Evolutionary conservation across 2,329 filamentous ascomycete species (phyloP), one percentile per base, ranked within the genome.

Genomic region (Dryadomyces quercivorus): DNA sequence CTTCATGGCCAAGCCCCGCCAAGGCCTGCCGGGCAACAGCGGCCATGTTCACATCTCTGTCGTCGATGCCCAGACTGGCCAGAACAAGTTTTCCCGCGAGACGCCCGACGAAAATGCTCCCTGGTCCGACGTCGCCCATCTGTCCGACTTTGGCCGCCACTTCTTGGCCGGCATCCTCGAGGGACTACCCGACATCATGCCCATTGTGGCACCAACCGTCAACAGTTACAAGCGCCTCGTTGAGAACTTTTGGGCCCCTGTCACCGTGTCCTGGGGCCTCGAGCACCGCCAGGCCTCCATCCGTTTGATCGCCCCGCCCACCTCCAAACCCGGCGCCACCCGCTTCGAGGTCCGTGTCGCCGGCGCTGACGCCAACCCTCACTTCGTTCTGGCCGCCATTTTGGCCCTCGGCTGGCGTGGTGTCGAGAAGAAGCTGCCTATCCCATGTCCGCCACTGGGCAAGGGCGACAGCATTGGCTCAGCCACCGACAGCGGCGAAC

Each of bases 161-260:
- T 98, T 98, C 72, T 80, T 98, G 0, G 93, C 93, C 0, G 93
- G 93, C 8, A 70, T 98, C 1, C 77, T 98, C 0, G 85, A 88
- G 22, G 93, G 92, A 15, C 77, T 98, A 4, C 89, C 93, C 2
- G 89, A 96, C 64, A 82, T 97, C 61, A 98, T 98, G 93, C 93
- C 93, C 1, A 75, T 97, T 56, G 76, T 98, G 13, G 93, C 92
- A 1, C 93, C 93, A 0, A 98, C 89, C 1, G 81, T 98, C 65
- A 98, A 98, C 76, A 95, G 88, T 58, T 98, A 98, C 76, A 98
- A 98, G 72, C 85, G 93, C 3, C 78, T 98, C 0, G 93, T 98
- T 2, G 93, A 98, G 74, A 97, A 97, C 72, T 97, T 96, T 71
- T 98, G 93, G 93, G 93, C 93, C 0, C 93, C 93, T 0, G 93